Percentiles rank a stretch among this genome's conserved stretches.
phyloP scores from a whole-genome alignment of 2,329 filamentous ascomycete species.

The Aspergillus sp. region DNA sequence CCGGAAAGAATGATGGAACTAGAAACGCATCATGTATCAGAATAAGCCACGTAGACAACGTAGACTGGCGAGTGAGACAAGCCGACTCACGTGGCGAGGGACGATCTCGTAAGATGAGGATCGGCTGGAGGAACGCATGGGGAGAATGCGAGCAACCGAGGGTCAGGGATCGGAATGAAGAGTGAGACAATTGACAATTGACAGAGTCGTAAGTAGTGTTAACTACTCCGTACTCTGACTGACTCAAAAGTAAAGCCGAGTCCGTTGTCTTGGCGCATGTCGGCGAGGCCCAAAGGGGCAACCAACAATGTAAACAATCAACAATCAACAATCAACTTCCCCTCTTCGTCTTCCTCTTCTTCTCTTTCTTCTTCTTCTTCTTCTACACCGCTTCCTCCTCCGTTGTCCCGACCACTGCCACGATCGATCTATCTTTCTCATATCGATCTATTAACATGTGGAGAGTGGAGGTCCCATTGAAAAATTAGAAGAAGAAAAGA shows the following conservation, averaged over 20 bases:
- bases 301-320: conserved; percentile 6
- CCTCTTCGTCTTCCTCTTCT: background rate
- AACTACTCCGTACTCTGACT: too few species aligned
- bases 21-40: too few species aligned
- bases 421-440: too few species aligned
- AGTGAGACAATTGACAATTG: background rate
- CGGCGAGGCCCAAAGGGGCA: conserved; percentile 1
- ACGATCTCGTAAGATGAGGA: background rate
- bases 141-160: too few species aligned
- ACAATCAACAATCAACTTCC: background rate
- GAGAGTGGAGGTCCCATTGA: background rate
- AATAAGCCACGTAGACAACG: too few species aligned
- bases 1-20: too few species aligned
- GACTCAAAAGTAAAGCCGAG: background rate
- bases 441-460: too few species aligned
- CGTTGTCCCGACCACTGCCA: too few species aligned
- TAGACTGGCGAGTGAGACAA: background rate
- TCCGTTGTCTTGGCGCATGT: conserved; percentile 3
- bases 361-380: background rate
- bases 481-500: background rate
- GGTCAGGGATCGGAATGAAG: background rate
- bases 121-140: background rate
- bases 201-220: background rate
- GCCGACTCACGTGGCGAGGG: background rate
- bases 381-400: too few species aligned